These are phyloP conservation scores for Vitis amurensis DNA, from an alignment of 164 flowering plant genomes.

Conservation along the genomic window DNA sequence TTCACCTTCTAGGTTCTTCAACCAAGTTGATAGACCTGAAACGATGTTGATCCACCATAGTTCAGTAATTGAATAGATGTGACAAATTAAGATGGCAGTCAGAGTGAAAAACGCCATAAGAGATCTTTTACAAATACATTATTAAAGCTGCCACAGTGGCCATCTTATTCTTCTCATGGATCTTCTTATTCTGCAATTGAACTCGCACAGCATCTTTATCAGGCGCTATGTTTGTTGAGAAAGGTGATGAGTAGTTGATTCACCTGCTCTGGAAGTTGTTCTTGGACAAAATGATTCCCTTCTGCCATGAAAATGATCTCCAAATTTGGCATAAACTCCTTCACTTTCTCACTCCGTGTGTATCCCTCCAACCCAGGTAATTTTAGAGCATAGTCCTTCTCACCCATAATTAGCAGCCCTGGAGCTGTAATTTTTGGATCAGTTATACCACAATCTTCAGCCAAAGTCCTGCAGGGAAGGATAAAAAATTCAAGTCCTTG, in stretches of 20 bases:
- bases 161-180: neutral
- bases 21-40: too few relatives aligned
- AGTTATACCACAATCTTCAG: constrained; percentile 14
- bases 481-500: neutral
- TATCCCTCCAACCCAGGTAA: constrained; percentile 55
- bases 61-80: too few relatives aligned
- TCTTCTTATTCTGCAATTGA: neutral
- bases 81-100: too few relatives aligned
- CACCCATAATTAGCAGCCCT: constrained; percentile 57
- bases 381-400: constrained; percentile 46
- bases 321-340: constrained; percentile 38
- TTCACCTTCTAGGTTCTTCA: too few relatives aligned
- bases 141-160: neutral
- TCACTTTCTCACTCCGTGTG: constrained; percentile 38
- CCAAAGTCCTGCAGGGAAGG: constrained; percentile 20
- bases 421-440: constrained; percentile 42
- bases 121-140: too few relatives aligned
- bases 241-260: constrained; percentile 42
- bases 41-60: too few relatives aligned
- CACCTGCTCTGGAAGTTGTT: constrained; percentile 56
- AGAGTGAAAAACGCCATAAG: too few relatives aligned
- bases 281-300: constrained; percentile 60
- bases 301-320: constrained; percentile 45
- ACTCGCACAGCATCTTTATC: neutral
- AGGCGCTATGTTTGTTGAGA: constrained; percentile 29